Evolutionary conservation across 2,329 filamentous ascomycete genomes (phyloP).

Genomic region (Paecilomyces formosus): DNA sequence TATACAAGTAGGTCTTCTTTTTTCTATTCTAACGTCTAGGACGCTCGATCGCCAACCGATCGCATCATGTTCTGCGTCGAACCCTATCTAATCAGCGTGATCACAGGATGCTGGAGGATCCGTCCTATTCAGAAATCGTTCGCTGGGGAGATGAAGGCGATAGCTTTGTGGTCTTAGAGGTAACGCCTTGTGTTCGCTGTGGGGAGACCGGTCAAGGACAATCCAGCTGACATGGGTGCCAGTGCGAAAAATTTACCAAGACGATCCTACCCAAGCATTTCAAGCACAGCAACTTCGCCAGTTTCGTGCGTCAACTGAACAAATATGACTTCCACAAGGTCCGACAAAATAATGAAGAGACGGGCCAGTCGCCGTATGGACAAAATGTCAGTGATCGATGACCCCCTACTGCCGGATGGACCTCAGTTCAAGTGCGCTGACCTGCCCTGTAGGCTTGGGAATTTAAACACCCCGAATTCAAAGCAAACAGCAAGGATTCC

Average conservation of each 20-base stretch:
- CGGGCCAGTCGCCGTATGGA: conserved; percentile 72
- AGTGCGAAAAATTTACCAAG: conserved; percentile 99
- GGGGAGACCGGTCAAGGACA: conserved; percentile 1
- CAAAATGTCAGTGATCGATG: conserved; percentile 54
- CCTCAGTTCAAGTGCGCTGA: neutral
- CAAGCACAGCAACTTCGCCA: conserved; percentile 98
- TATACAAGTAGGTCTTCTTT: conserved; percentile 73
- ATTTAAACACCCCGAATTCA: conserved; percentile 96
- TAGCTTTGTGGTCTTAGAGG: conserved; percentile 95
- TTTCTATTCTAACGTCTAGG: conserved; percentile 2
- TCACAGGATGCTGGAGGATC: conserved; percentile 90
- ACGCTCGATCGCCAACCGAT: conserved; percentile 4
- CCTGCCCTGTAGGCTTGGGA: conserved; percentile 68
- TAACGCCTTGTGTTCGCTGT: conserved; percentile 33
- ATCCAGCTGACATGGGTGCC: conserved; percentile 2
- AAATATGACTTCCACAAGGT: conserved; percentile 99
- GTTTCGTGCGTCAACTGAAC: conserved; percentile 90
- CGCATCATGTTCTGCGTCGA: conserved; percentile 1
- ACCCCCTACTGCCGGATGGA: conserved; percentile 1
- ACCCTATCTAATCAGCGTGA: conserved; percentile 4
- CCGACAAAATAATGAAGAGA: conserved; percentile 81
- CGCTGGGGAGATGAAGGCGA: conserved; percentile 93
- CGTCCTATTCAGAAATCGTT: conserved; percentile 84
- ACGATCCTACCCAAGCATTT: conserved; percentile 96
- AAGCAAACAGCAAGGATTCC: conserved; percentile 90